Evolutionary conservation across 2,329 filamentous ascomycete genomes (phyloP).

Genomic region (Penicillium frequentans): DNA sequence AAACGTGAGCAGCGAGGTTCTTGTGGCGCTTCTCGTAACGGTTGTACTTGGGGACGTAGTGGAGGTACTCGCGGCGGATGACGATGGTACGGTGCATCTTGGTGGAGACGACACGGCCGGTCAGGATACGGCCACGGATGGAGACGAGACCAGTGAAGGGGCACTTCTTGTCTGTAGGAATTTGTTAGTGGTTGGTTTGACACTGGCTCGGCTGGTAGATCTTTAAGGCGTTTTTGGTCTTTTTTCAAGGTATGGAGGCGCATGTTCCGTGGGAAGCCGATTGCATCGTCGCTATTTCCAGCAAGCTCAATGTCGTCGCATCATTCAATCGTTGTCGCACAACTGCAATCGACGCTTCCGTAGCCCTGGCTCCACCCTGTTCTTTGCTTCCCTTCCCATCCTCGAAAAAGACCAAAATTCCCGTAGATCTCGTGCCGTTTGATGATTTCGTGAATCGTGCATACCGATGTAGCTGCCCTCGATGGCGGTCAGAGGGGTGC

Average conservation of each 20-base stretch:
- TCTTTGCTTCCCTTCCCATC: conserved; percentile 3
- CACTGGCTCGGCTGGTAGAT: not conserved
- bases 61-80: conserved; percentile 98
- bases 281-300: not conserved
- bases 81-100: conserved; percentile 99
- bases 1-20: conserved; percentile 99
- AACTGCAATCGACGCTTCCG: not conserved
- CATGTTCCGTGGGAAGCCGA: not conserved
- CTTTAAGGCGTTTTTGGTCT: not conserved
- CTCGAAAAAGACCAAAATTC: conserved; percentile 19
- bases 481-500: conserved; percentile 97
- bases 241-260: conserved; percentile 1
- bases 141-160: conserved; percentile 99
- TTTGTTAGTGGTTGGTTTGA: conserved; percentile 26
- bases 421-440: conserved; percentile 17
- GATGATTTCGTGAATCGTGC: conserved; percentile 47
- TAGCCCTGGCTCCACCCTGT: not conserved
- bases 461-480: conserved; percentile 98
- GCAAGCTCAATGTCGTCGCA: not conserved
- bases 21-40: conserved; percentile 99
- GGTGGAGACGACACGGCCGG: conserved; percentile 97
- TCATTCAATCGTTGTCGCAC: not conserved
- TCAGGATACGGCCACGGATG: conserved; percentile 99
- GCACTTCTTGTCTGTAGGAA: conserved; percentile 94
- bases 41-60: conserved; percentile 92